Percentiles rank a stretch among this genome's conserved stretches.
phyloP scores from a whole-genome alignment of 805 yeast genomes.

The Saccharomyces paradoxus region DNA sequence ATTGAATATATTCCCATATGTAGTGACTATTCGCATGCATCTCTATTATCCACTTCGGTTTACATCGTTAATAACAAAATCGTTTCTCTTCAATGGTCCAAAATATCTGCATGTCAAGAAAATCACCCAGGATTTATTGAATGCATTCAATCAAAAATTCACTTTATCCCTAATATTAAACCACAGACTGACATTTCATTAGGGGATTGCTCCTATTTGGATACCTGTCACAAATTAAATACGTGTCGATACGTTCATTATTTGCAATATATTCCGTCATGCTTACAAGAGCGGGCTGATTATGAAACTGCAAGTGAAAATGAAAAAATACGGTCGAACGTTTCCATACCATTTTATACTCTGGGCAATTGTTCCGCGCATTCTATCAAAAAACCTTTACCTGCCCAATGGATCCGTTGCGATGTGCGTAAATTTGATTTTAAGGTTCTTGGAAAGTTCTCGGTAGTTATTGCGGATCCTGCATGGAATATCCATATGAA shows the following conservation, averaged over 20 bases:
- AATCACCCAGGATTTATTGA: slow-evolving; percentile 17
- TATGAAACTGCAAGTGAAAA: slow-evolving; percentile 20
- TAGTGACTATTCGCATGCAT: slow-evolving; percentile 14
- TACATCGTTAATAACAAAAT: slow-evolving; percentile 22
- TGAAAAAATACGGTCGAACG: slow-evolving; percentile 12
- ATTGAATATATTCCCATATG: slow-evolving; percentile 23
- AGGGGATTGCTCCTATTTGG: slow-evolving; percentile 91
- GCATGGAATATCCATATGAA: slow-evolving; percentile 97
- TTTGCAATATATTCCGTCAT: slow-evolving; percentile 34
- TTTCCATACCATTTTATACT: slow-evolving; percentile 26
- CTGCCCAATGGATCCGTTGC: slow-evolving; percentile 83
- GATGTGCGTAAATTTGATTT: slow-evolving; percentile 74
- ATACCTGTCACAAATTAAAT: slow-evolving; percentile 82
- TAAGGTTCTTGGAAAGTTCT: slow-evolving; percentile 65
- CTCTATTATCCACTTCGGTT: slow-evolving; percentile 14
- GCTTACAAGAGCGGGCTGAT: slow-evolving; percentile 16
- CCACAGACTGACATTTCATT: slow-evolving; percentile 57
- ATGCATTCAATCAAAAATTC: slow-evolving; percentile 36
- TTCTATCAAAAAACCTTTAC: slow-evolving; percentile 31
- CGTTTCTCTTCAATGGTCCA: slow-evolving; percentile 23
- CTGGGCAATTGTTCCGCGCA: slow-evolving; percentile 31
- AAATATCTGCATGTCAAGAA: slow-evolving; percentile 16
- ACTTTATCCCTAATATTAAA: slow-evolving; percentile 48
- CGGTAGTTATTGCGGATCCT: slow-evolving; percentile 83
- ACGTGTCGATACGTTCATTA: slow-evolving; percentile 81